Conservation (phyloP, 768 basidiomycete genomes). For the Amanita thiersii region DNA sequence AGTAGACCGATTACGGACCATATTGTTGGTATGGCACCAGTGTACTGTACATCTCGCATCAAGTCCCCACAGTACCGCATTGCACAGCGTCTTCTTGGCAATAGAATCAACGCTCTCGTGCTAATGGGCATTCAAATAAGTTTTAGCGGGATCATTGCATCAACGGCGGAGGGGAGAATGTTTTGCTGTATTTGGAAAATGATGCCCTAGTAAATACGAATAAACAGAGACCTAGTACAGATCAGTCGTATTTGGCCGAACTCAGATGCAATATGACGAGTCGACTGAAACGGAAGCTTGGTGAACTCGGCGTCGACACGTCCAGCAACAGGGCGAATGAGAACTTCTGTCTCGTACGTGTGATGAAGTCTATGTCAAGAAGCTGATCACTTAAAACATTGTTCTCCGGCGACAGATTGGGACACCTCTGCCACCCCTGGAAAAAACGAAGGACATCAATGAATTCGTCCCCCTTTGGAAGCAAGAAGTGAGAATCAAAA, state of each 20-base stretch:
- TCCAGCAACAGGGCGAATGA: constrained; percentile 68
- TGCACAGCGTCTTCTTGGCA: too few relatives aligned
- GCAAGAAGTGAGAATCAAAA: constrained; percentile 66
- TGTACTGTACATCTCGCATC: too few relatives aligned
- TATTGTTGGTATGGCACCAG: too few relatives aligned
- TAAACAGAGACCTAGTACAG: too few relatives aligned
- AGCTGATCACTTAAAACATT: not conserved
- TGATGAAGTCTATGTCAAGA: not conserved
- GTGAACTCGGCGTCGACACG: constrained; percentile 68
- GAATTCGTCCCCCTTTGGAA: constrained; percentile 99
- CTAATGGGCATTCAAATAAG: constrained; percentile 2
- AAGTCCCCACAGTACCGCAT: too few relatives aligned
- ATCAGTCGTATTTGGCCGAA: not conserved
- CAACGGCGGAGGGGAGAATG: not conserved
- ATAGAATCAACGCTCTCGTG: too few relatives aligned
- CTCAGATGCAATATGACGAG: constrained; percentile 24
- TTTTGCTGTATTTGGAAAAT: too few relatives aligned
- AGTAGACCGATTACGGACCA: too few relatives aligned
- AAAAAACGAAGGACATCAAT: constrained; percentile 84
- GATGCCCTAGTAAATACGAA: too few relatives aligned
- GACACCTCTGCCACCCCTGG: constrained; percentile 90
- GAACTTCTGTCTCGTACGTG: constrained; percentile 72
- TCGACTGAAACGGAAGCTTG: constrained; percentile 78
- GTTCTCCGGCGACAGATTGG: constrained; percentile 75
- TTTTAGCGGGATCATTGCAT: not conserved